Base-by-base conservation (phyloP, 2,329 filamentous ascomycete genomes). In the Lecanicillium sp. region DNA sequence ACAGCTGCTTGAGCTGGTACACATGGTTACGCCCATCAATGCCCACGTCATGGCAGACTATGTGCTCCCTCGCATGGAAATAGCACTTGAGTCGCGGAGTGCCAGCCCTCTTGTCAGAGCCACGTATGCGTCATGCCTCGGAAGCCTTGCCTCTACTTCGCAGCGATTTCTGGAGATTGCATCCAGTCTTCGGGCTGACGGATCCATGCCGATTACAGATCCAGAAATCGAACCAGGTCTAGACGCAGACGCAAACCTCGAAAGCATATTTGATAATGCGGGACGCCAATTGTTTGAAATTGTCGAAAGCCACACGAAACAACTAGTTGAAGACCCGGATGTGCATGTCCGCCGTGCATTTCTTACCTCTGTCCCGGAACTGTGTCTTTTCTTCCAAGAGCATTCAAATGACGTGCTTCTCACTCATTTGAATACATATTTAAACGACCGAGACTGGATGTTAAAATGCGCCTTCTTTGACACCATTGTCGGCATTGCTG, bases 381-480 rank as follows among this genome's bases (percentile, higher is more conserved):
- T 98, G 2, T 98, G 92, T 56, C 79, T 96, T 48, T 97, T 98
- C 60, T 97, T 98, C 49, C 89, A 85, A 44, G 75, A 81, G n/a
- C 84, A 88, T 53, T 84, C 90, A 1, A 96, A 94, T 57, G 92
- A 98, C 55, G 87, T 98, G n/a, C 81, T 98, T 13, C 68, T 98
- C 17, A 94, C 88, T 22, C 92, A 98, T 62, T 69, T 98, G 19
- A 97, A 97, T 55, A 98, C 92, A 0, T 98, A 98, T 52, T 66
- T 98, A 8, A 98, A 98, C 49, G 92, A 97, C 52, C 79, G 84
- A 30, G 89, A 98, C 57, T 98, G 92, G 92, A 87, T 87, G 58
- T 66, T 98, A 22, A 96, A 95, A 59, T 96, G 88, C 52, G 88
- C 90, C 3, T 97, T 97, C 56, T 96, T 98, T 53, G 89, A 95